A percentile compares a stretch with the other conserved stretches of the same genome.
Evolutionary conservation across 805 yeast genomes (phyloP).

Genomic region (Tetrapisispora arboricola): DNA sequence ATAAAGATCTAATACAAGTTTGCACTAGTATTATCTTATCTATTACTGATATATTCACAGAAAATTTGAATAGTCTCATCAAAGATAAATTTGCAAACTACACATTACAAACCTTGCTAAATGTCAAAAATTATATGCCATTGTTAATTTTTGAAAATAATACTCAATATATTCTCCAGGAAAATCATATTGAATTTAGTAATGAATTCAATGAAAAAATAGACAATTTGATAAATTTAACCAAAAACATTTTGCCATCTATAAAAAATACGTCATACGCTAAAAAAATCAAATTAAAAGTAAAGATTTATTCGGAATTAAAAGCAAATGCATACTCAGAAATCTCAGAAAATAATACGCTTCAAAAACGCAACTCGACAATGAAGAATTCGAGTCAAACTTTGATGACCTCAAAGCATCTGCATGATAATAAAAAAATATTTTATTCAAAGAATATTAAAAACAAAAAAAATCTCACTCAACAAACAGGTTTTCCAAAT

Average conservation of each 20-base stretch:
- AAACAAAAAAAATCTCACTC: too few relatives aligned
- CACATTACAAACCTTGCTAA: conserved; percentile 85
- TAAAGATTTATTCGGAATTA: conserved; percentile 21
- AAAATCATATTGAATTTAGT: conserved; percentile 20
- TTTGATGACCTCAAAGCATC: too few relatives aligned
- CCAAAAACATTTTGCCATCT: conserved; percentile 14
- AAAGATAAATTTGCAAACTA: conserved; percentile 93
- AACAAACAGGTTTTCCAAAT: too few relatives aligned
- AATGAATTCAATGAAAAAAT: conserved; percentile 12
- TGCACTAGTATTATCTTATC: conserved; percentile 28
- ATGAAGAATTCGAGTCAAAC: too few relatives aligned
- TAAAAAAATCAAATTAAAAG: conserved; percentile 35
- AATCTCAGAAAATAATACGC: conserved; percentile 8
- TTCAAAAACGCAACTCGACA: conserved; percentile 2
- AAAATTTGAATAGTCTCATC: conserved; percentile 48
- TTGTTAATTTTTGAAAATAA: conserved; percentile 23
- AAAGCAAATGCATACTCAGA: conserved; percentile 19
- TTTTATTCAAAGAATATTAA: too few relatives aligned
- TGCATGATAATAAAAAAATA: too few relatives aligned
- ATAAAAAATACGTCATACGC: conserved; percentile 17
- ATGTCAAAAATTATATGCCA: conserved; percentile 31
- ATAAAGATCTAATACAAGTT: conserved; percentile 27
- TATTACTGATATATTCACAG: conserved; percentile 46
- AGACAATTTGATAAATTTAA: conserved; percentile 10
- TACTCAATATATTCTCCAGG: conserved; percentile 13